phyloP scores from a whole-genome alignment of 2,329 filamentous ascomycete species.

The Ophiognomonia clavigignenti-juglandacearum region DNA sequence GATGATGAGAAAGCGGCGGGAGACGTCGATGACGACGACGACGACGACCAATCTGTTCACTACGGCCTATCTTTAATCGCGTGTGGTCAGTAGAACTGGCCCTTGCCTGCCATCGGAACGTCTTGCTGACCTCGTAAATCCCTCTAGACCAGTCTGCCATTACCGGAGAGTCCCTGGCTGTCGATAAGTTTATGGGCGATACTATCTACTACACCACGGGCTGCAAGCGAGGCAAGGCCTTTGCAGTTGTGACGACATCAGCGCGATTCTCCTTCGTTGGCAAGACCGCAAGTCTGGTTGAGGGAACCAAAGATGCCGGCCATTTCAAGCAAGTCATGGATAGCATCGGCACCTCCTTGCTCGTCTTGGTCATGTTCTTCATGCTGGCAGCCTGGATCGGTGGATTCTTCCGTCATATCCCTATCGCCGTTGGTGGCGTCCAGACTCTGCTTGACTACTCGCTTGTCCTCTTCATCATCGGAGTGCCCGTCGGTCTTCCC shows the following conservation, averaged over 20 bases:
- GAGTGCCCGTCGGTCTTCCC: slow-evolving; percentile 75
- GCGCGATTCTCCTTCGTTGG: slow-evolving; percentile 73
- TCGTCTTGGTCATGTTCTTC: slow-evolving; percentile 74
- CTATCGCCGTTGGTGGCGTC: slow-evolving; percentile 57
- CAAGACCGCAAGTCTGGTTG: slow-evolving; percentile 67
- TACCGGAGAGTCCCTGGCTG: slow-evolving; percentile 74
- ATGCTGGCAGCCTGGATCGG: slow-evolving; percentile 72
- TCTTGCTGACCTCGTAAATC: too few species aligned
- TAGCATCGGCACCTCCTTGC: slow-evolving; percentile 68
- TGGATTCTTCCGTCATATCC: slow-evolving; percentile 70
- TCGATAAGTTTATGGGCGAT: slow-evolving; percentile 76
- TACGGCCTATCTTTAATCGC: slow-evolving; percentile 12
- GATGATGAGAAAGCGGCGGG: slow-evolving; percentile 15
- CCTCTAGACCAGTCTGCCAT: slow-evolving; percentile 81
- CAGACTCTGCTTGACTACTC: slow-evolving; percentile 64
- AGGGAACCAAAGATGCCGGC: slow-evolving; percentile 70
- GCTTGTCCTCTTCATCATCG: slow-evolving; percentile 68
- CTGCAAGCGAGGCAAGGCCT: slow-evolving; percentile 77
- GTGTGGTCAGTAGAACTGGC: slow-evolving; percentile 7
- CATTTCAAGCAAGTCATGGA: slow-evolving; percentile 81
- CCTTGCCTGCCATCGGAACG: too few species aligned
- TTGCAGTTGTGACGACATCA: slow-evolving; percentile 60
- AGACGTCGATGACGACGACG: slow-evolving; percentile 9
- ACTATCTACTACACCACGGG: slow-evolving; percentile 74
- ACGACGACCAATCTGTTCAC: slow-evolving; percentile 10